Evolutionary conservation across 2,329 filamentous ascomycete genomes (phyloP).

Genomic region (Cytospora leucostoma): DNA sequence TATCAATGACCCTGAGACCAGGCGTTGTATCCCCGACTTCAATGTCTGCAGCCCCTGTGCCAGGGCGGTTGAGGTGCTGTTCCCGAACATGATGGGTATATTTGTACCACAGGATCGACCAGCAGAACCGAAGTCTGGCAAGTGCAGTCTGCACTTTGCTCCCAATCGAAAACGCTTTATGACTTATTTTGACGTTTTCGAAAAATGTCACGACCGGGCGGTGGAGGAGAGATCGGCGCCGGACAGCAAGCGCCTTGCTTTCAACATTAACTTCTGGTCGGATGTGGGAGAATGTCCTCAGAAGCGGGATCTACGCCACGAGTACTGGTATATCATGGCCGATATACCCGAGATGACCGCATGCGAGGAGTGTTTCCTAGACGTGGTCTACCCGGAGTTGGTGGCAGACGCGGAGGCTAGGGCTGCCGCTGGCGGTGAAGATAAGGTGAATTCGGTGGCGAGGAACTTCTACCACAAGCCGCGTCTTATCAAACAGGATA

Average conservation of each 20-base stretch:
- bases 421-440: background rate
- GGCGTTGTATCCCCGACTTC: conserved; percentile 68
- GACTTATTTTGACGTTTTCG: conserved; percentile 62
- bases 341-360: conserved; percentile 76
- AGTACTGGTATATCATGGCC: conserved; percentile 77
- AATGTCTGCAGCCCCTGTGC: conserved; percentile 75
- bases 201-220: conserved; percentile 56
- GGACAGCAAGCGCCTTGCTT: conserved; percentile 63
- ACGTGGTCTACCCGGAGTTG: conserved; percentile 71
- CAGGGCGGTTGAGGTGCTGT: conserved; percentile 68
- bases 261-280: conserved; percentile 61
- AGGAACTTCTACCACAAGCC: conserved; percentile 65
- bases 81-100: conserved; percentile 69
- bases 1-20: conserved; percentile 67
- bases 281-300: conserved; percentile 64
- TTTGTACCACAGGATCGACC: conserved; percentile 59
- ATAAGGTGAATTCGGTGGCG: conserved; percentile 48
- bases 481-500: conserved; percentile 52
- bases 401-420: conserved; percentile 45
- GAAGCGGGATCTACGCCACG: conserved; percentile 62
- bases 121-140: conserved; percentile 48
- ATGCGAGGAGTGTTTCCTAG: conserved; percentile 83
- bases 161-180: conserved; percentile 56
- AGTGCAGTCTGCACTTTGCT: conserved; percentile 69
- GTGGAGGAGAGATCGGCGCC: conserved; percentile 47